phyloP scores from a whole-genome alignment of 2,329 filamentous ascomycete species.

The Aureobasidium musti region DNA sequence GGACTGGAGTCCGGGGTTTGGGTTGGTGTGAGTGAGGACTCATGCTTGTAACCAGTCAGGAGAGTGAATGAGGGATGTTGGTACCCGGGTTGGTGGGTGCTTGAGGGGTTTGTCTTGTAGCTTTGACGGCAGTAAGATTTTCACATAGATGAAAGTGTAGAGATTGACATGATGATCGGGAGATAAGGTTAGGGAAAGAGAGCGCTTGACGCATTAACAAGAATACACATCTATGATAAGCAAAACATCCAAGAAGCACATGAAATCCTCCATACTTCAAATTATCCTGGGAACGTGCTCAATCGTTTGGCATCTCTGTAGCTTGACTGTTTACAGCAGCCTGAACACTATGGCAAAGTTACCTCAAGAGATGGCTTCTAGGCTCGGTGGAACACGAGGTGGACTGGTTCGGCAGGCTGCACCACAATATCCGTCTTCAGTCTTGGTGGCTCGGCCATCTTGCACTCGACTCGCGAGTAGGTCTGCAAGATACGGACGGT shows the following conservation, averaged over 20 bases:
- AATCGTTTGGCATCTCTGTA: too few species aligned
- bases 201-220: too few species aligned
- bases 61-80: not conserved
- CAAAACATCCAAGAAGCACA: too few species aligned
- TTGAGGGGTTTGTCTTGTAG: not conserved
- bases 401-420: slow-evolving; percentile 44
- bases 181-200: too few species aligned
- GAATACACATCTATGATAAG: too few species aligned
- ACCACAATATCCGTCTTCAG: slow-evolving; percentile 53
- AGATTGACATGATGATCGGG: too few species aligned
- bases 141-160: too few species aligned
- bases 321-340: too few species aligned
- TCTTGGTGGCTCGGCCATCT: slow-evolving; percentile 44
- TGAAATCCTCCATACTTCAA: too few species aligned
- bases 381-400: slow-evolving; percentile 6
- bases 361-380: not conserved
- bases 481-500: slow-evolving; percentile 51
- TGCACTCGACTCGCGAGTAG: slow-evolving; percentile 47
- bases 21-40: not conserved
- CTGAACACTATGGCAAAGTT: too few species aligned
- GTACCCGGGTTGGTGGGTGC: not conserved
- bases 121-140: too few species aligned
- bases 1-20: not conserved
- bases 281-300: too few species aligned
- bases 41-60: not conserved